phyloP scores from a whole-genome alignment of 345 rosid genomes.

The Cardiospermum halicacabum region DNA sequence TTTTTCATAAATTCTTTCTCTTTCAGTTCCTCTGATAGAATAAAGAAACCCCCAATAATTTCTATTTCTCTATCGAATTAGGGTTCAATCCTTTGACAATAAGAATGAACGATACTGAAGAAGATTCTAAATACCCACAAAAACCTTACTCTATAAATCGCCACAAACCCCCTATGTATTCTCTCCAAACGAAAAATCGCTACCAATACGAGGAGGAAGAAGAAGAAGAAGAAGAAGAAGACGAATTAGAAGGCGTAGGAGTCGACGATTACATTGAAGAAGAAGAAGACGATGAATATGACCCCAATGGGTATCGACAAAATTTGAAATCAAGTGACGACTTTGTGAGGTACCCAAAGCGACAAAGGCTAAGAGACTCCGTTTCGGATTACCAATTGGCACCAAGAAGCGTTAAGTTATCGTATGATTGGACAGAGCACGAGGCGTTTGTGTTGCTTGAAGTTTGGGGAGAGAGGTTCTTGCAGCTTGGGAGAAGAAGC shows the following conservation, averaged over 20 bases:
- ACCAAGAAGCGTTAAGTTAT: slow-evolving; percentile 15
- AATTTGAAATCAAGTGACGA: slow-evolving; percentile 17
- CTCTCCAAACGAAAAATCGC: slow-evolving; percentile 17
- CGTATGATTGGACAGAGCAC: slow-evolving; percentile 34
- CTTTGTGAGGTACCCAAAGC: slow-evolving; percentile 34
- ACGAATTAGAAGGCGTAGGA: slow-evolving; percentile 20
- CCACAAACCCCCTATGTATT: slow-evolving; percentile 16
- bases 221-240: no score
- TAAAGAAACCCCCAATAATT: neutral
- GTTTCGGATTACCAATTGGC: slow-evolving; percentile 27
- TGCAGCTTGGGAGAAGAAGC: slow-evolving; percentile 48
- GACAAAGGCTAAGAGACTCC: slow-evolving; percentile 29
- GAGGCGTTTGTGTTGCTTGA: slow-evolving; percentile 43
- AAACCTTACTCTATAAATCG: slow-evolving; percentile 30
- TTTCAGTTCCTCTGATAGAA: neutral
- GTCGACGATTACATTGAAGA: slow-evolving; percentile 21
- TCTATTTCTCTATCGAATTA: neutral
- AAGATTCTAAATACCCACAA: slow-evolving; percentile 23
- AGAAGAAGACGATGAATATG: slow-evolving; percentile 9
- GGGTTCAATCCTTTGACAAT: slow-evolving; percentile 1
- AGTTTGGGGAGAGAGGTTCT: slow-evolving; percentile 54
- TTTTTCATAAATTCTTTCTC: no score
- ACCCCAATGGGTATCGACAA: slow-evolving; percentile 15
- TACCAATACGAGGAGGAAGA: slow-evolving; percentile 18
- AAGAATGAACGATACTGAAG: slow-evolving; percentile 25